Conservation (phyloP, 2,329 filamentous ascomycete species). For the Metarhizium anisopliae region DNA sequence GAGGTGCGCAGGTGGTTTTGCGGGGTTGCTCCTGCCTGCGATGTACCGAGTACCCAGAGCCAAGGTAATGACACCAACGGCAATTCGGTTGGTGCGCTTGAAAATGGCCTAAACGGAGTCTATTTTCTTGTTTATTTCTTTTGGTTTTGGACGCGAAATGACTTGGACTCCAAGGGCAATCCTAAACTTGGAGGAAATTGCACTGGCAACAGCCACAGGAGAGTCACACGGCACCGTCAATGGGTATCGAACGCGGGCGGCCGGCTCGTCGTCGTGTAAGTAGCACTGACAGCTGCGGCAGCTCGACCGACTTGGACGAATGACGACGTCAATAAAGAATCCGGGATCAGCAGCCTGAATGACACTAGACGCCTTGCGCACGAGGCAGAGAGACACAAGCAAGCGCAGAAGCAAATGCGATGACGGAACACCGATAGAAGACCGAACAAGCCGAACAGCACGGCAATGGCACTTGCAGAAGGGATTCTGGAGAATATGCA, state of each 20-base stretch:
- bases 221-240: neutral
- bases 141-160: neutral
- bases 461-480: neutral
- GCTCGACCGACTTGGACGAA: neutral
- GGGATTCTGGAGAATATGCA: neutral
- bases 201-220: neutral
- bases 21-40: neutral
- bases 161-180: neutral
- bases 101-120: neutral
- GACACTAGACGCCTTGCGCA: neutral
- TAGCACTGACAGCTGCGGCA: neutral
- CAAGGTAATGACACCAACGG: neutral
- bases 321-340: neutral
- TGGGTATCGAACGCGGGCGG: neutral
- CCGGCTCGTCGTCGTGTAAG: neutral
- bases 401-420: neutral
- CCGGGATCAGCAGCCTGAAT: neutral
- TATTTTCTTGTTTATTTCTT: neutral
- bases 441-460: constrained; percentile 4
- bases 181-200: neutral
- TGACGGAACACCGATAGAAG: constrained; percentile 1
- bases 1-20: neutral
- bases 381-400: neutral
- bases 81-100: neutral
- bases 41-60: neutral